phyloP scores from a whole-genome alignment of 78 protist genomes.

The Chrysochromulina tobinii region DNA sequence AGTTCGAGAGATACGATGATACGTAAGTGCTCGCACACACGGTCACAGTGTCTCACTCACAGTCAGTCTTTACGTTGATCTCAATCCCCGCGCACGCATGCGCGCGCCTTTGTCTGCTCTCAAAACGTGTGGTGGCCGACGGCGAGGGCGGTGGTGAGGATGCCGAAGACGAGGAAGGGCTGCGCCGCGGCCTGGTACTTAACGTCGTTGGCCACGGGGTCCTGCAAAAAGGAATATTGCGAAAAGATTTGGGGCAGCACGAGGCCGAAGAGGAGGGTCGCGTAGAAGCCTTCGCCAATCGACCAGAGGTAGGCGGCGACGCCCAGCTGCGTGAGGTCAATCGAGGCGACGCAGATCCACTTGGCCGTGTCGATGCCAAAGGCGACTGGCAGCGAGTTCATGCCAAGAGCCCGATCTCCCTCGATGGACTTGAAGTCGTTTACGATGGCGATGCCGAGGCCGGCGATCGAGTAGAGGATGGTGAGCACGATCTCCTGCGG shows the following conservation, averaged over 20 bases:
- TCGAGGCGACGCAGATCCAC: conserved; percentile 47
- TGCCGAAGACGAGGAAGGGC: conserved; percentile 57
- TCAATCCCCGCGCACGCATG: no score
- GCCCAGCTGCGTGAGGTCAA: conserved; percentile 52
- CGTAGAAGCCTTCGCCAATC: conserved; percentile 38
- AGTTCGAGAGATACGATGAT: no score
- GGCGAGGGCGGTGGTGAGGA: conserved; percentile 54
- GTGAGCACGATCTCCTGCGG: conserved; percentile 38
- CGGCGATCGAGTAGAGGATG: conserved; percentile 49
- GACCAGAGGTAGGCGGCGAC: conserved; percentile 6
- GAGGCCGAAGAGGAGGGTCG: conserved; percentile 27
- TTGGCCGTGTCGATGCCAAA: conserved; percentile 48
- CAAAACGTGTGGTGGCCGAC: conserved; percentile 39
- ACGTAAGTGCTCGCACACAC: no score
- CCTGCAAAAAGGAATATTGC: conserved; percentile 22
- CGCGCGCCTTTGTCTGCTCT: background rate
- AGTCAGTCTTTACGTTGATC: no score
- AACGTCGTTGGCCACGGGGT: conserved; percentile 47
- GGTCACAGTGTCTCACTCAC: no score
- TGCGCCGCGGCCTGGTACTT: conserved; percentile 48
- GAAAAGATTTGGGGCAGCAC: conserved; percentile 42
- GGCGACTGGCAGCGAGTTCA: conserved; percentile 1
- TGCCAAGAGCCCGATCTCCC: conserved; percentile 12
- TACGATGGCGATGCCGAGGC: conserved; percentile 48
- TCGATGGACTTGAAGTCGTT: conserved; percentile 53